These are phyloP conservation scores for Chaetomium globosum DNA, from an alignment of 2,329 filamentous ascomycete species.

Conservation along the genomic window DNA sequence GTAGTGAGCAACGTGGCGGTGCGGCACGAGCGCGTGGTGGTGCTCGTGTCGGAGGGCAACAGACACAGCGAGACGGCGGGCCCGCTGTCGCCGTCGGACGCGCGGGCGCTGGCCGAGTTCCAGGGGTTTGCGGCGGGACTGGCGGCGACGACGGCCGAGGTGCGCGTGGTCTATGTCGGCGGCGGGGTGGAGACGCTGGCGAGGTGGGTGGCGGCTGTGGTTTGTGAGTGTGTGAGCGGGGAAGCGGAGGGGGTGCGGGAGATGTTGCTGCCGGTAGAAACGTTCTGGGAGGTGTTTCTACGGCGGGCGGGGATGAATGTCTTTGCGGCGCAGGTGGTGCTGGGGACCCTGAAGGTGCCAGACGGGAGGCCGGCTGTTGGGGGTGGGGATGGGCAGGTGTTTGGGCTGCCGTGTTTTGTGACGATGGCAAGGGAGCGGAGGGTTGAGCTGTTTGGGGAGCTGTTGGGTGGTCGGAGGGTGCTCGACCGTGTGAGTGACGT, in stretches of 20 bases:
- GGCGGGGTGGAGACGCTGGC: constrained; percentile 55
- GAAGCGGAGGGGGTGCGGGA: constrained; percentile 28
- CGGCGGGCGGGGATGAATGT: constrained; percentile 68
- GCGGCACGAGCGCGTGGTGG: constrained; percentile 67
- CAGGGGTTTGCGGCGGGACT: constrained; percentile 52
- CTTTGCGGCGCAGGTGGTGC: constrained; percentile 68
- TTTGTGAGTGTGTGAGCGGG: constrained; percentile 49
- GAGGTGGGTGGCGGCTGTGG: constrained; percentile 57
- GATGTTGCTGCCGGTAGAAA: constrained; percentile 58
- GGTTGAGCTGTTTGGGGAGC: constrained; percentile 50
- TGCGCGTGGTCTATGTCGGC: constrained; percentile 52
- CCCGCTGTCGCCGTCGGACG: constrained; percentile 47
- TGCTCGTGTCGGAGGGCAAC: constrained; percentile 66
- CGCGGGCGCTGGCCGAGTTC: constrained; percentile 53
- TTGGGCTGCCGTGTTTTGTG: constrained; percentile 59
- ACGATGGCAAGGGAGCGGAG: constrained; percentile 57
- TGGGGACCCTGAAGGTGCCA: constrained; percentile 51
- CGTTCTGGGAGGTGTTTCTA: constrained; percentile 68
- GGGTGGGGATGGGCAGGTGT: constrained; percentile 28
- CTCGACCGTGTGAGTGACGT: constrained; percentile 54
- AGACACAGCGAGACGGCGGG: constrained; percentile 47
- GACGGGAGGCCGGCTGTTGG: constrained; percentile 31
- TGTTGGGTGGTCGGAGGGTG: constrained; percentile 59
- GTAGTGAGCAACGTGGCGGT: constrained; percentile 55
- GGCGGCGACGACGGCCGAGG: constrained; percentile 35